phyloP scores from a whole-genome alignment of 1,284 basidiomycete species.

The Laetiporus sulphureus region DNA sequence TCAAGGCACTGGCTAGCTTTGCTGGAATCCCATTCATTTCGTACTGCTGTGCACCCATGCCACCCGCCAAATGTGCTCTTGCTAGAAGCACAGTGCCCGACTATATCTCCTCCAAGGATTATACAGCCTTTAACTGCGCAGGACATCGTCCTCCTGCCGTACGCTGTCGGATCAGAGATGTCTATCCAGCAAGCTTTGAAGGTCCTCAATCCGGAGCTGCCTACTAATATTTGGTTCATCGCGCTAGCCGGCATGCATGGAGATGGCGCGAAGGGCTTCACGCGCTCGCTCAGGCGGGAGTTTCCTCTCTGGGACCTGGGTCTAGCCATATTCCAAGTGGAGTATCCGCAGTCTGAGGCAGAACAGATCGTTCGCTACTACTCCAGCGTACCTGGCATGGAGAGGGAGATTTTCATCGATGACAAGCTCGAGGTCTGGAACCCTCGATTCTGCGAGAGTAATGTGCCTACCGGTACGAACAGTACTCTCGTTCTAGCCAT shows the following conservation, averaged over 20 bases:
- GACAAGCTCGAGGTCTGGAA: not conserved
- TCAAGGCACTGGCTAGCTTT: too few species aligned
- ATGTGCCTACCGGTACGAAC: not conserved
- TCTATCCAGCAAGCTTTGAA: not conserved
- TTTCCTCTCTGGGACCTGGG: constrained; percentile 1
- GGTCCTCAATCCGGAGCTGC: not conserved
- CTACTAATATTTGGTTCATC: not conserved
- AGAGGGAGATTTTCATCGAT: not conserved
- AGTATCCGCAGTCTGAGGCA: not conserved
- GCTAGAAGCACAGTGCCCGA: too few species aligned
- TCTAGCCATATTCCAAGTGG: not conserved
- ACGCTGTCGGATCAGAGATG: not conserved
- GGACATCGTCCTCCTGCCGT: too few species aligned
- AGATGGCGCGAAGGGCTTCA: not conserved
- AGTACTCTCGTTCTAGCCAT: too few species aligned
- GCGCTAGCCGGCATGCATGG: not conserved
- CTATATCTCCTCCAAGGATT: too few species aligned
- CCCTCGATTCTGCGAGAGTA: not conserved
- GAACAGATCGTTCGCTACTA: not conserved
- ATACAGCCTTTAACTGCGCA: too few species aligned
- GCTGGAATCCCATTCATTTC: too few species aligned
- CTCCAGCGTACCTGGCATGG: not conserved
- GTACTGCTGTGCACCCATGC: too few species aligned
- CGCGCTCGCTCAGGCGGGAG: not conserved
- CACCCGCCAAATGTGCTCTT: too few species aligned